Conservation (phyloP, 2,329 filamentous ascomycete genomes). For the Sclerotinia trifoliorum region DNA sequence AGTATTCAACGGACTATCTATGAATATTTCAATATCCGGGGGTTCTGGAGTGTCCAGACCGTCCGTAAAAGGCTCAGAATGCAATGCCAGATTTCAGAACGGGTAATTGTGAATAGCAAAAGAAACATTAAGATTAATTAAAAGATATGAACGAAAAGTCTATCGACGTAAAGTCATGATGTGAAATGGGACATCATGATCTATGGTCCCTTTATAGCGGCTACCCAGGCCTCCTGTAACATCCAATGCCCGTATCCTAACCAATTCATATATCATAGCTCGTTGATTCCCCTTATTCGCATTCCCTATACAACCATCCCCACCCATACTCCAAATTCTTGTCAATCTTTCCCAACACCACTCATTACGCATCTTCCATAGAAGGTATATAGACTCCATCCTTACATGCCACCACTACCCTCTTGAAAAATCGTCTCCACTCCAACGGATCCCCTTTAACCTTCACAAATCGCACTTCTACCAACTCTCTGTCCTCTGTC, state of each 20-base stretch:
- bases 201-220: background rate
- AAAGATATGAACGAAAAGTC: background rate
- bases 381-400: constrained; percentile 71
- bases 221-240: background rate
- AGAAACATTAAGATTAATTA: constrained; percentile 1
- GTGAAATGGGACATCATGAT: constrained; percentile 10
- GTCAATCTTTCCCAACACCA: background rate
- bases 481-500: constrained; percentile 58
- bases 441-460: constrained; percentile 93
- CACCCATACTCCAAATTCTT: background rate
- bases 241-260: background rate
- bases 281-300: background rate
- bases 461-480: constrained; percentile 91
- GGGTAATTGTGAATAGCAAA: background rate
- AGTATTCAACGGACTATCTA: no score
- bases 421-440: constrained; percentile 97
- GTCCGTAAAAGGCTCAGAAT: no score
- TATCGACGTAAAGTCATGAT: constrained; percentile 1
- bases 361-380: constrained; percentile 2
- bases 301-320: background rate
- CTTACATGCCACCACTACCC: constrained; percentile 82
- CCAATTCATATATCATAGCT: constrained; percentile 2
- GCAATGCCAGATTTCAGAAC: background rate
- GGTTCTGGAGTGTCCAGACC: no score
- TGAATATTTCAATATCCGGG: no score